Evolutionary conservation across 257 asterid genomes (phyloP), one percentile per base, ranked within the genome.

Genomic region (Przewalskia tangutica): DNA sequence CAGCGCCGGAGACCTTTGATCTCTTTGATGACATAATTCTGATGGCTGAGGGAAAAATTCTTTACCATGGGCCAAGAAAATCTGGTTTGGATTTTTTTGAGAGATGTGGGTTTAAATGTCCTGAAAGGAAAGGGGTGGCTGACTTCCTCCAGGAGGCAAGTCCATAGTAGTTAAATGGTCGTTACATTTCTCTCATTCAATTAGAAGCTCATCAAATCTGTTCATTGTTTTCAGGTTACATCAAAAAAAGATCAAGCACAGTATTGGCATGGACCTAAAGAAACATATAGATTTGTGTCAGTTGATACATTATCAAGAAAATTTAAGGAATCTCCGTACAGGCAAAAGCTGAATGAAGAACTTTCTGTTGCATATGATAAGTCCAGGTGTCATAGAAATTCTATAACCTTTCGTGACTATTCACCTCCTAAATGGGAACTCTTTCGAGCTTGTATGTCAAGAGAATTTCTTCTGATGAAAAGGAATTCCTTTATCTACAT

Each of bases 81-180:
- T 73, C 79, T 23, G 79, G 85, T 20, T 38, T 88, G 18, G 87
- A 85, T 2, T 88, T 89, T 84, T 89, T 86, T 14, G 82, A n/a
- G 60, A 88, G 86, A 68, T 88, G 86, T 20, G 91, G 93, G 16
- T 89, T 88, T 77, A 84, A 38, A 40, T 89, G 93, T 77, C 93
- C 93, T 70, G 90, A 86, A 81, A 86, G 93, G 79, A 88, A 88
- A 84, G 91, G 91, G 65, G 87, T 88, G 51, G 91, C 89, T 54
- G 89, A 86, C 86, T 88, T 86, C 82, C 91, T 89, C 77, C 93
- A 88, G 70, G 93, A 89, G 93, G 93, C 83, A 68, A 84, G 85
- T 75, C 4, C 42, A 82, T 51, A 8, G 44, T 14, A 14, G 32
- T 44, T 20, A 17, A 23, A 23, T 60, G 12, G 67, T 9, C 20